Evolutionary conservation across 78 protist species (phyloP).

Genomic region (Dictyostelium capitatum): DNA sequence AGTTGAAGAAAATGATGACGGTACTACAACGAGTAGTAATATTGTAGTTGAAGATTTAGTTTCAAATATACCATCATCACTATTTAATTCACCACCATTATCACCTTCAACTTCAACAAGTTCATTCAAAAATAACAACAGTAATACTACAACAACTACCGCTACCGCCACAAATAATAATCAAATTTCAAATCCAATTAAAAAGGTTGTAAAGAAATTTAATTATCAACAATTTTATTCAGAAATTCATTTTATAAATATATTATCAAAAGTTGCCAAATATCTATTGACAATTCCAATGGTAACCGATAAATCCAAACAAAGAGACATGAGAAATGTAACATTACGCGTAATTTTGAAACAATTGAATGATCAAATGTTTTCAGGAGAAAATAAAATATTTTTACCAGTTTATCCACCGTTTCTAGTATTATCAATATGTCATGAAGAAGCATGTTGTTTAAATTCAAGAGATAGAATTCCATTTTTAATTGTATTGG

Average conservation of each 20-base stretch:
- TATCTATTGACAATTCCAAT: slow-evolving; percentile 41
- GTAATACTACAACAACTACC: not conserved
- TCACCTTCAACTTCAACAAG: slow-evolving; percentile 25
- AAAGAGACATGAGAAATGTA: slow-evolving; percentile 49
- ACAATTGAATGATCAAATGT: slow-evolving; percentile 63
- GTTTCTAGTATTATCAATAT: slow-evolving; percentile 23
- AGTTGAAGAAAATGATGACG: not conserved
- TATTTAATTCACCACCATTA: not conserved
- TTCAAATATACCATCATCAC: slow-evolving; percentile 1
- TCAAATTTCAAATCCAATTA: not conserved
- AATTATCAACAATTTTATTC: slow-evolving; percentile 45
- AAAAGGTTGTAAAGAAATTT: slow-evolving; percentile 17
- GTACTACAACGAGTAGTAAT: not conserved
- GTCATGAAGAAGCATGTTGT: slow-evolving; percentile 51
- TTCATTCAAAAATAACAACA: slow-evolving; percentile 3
- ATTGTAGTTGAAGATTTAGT: no score
- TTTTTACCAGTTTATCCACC: slow-evolving; percentile 66
- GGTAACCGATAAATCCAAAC: slow-evolving; percentile 6
- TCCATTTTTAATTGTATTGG: slow-evolving; percentile 40
- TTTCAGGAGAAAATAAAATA: not conserved
- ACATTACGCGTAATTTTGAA: slow-evolving; percentile 45
- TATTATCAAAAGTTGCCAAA: slow-evolving; percentile 50
- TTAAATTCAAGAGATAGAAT: slow-evolving; percentile 64
- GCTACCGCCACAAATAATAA: not conserved
- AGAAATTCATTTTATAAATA: slow-evolving; percentile 53